phyloP scores from a whole-genome alignment of 306 rosid species.

The Rubus parviflorus region DNA sequence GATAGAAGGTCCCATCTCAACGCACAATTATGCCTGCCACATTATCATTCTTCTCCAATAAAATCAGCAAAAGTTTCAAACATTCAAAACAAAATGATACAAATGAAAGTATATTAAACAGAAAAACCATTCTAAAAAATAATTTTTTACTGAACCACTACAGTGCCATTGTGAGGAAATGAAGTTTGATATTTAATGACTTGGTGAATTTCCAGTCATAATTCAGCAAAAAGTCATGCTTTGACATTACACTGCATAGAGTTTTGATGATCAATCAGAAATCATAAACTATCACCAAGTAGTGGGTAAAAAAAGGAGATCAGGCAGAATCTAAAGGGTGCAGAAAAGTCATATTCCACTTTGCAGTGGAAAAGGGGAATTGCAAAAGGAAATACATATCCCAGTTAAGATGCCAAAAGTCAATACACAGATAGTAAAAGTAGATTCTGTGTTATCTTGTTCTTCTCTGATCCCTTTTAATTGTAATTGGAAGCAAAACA shows the following conservation, averaged over 20 bases:
- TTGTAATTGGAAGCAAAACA: not conserved
- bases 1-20: constrained; percentile 19
- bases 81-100: not conserved
- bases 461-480: constrained; percentile 7
- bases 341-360: not conserved
- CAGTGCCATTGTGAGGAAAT: not conserved
- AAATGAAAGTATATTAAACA: not conserved
- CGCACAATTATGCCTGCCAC: constrained; percentile 22
- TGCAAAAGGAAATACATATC: not conserved
- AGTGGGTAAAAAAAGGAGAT: not conserved
- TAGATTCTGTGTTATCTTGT: constrained; percentile 1
- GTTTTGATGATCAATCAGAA: not conserved
- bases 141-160: not conserved
- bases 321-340: not conserved
- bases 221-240: not conserved
- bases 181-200: not conserved
- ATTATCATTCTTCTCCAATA: not conserved
- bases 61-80: not conserved
- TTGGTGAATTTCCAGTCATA: not conserved
- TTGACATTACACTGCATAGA: not conserved
- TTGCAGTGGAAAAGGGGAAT: not conserved
- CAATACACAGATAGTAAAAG: constrained; percentile 7
- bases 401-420: constrained; percentile 9
- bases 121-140: not conserved
- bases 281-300: not conserved